A percentile compares a stretch with the other conserved stretches of the same genome.
Conservation (phyloP, 148 eudicot species). For the Diospyros kaki region DNA sequence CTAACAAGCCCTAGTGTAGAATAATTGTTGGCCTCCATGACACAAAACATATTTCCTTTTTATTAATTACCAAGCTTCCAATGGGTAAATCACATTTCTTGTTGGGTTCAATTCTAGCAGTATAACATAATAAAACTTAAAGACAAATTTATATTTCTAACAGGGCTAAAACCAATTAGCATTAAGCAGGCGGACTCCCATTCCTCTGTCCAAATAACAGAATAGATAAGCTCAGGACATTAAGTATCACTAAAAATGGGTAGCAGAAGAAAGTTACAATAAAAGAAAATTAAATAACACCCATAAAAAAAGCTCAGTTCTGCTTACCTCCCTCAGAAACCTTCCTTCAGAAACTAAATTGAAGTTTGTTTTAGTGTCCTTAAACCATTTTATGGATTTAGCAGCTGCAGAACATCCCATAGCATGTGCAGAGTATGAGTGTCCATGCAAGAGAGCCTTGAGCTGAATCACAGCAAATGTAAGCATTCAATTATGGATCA, state of each 20-base stretch:
- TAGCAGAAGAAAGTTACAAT: neutral
- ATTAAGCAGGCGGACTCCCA: too few species aligned
- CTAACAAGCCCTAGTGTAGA: too few species aligned
- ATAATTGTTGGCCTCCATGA: too few species aligned
- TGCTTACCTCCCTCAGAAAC: slow-evolving; percentile 66
- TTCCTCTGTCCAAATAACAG: neutral
- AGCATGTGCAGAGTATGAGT: slow-evolving; percentile 93
- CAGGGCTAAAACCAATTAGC: too few species aligned
- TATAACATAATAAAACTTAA: too few species aligned
- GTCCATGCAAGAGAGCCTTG: slow-evolving; percentile 88
- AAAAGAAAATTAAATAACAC: neutral
- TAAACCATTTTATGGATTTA: slow-evolving; percentile 78
- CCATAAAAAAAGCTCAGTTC: neutral
- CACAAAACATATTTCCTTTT: too few species aligned
- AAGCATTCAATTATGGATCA: neutral
- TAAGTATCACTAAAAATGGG: neutral
- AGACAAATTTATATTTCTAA: too few species aligned
- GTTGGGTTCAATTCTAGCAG: too few species aligned
- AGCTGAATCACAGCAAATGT: slow-evolving; percentile 40
- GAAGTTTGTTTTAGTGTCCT: slow-evolving; percentile 58
- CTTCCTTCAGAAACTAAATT: slow-evolving; percentile 56
- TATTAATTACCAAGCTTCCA: too few species aligned
- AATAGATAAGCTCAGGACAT: neutral
- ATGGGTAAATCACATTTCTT: too few species aligned
- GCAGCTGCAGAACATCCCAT: slow-evolving; percentile 89